Base-by-base conservation (phyloP, 2,329 filamentous ascomycete genomes). In the Pseudogymnoascus destructans region DNA sequence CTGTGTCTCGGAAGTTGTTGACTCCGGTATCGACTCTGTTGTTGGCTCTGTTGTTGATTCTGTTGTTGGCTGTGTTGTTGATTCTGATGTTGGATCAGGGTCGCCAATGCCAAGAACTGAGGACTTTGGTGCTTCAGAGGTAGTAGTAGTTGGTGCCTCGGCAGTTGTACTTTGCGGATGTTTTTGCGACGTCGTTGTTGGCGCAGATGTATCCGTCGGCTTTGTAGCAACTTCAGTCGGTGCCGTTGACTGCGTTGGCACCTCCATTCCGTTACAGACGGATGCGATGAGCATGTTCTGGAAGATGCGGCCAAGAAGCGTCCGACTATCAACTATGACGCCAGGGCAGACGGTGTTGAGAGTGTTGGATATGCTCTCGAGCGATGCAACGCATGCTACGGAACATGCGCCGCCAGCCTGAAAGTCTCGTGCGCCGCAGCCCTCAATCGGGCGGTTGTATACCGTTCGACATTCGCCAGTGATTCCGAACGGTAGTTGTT, bases 241-340 rank as follows among this genome's bases (percentile, higher is more conserved):
- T 30, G 40, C 15, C 40, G 15, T 10, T 42, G 33, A 27, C 11
- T 42, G 40, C 3, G 8, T 30, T 27, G 40, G 21, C 5, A 55
- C 21, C 13, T 32, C 33, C 8, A 32, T 5, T 32, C 17, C 17
- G 9, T 32, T 15, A n/a, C 32, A 58, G 8, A 42, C 40, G 8
- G 46, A 30, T 30, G 17, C 25, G 25, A 52, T 7, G 46, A 52
- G 46, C 25, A 5, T 30, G 25, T 57, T 55, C 15, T 27, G 30
- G 30, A 59, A 40, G 21, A 56, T 42, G 10, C 21, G 33, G 3
- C 58, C 58, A 9, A 59, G 58, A 17, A 59, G 40, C 4, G 54
- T 59, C 27, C 27, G 27, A 36, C 55, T 58, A 23, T 49, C 40
- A 25, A 46, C 58, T 30, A 25, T 46, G 21, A 32, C 32, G 19